These are phyloP conservation scores for Boletellus deceptivus DNA, from an alignment of 1,284 basidiomycete species.

Conservation along the genomic window DNA sequence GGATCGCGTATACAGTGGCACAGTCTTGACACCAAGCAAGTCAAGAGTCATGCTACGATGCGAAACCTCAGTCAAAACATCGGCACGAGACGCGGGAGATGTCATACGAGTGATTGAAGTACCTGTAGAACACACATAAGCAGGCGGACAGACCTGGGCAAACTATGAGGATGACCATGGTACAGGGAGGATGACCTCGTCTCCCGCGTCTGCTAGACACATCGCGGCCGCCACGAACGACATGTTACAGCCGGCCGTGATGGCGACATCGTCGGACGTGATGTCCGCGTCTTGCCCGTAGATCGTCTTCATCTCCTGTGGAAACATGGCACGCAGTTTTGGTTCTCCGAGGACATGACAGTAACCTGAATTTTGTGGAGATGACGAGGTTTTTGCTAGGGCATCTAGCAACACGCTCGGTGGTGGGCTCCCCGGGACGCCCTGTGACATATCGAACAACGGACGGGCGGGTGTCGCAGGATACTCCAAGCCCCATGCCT, in stretches of 20 bases:
- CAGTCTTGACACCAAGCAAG: constrained; percentile 60
- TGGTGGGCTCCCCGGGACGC: constrained; percentile 69
- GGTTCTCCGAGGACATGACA: constrained; percentile 66
- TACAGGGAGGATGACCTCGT: constrained; percentile 76
- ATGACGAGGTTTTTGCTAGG: constrained; percentile 46
- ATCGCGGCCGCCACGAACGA: constrained; percentile 67
- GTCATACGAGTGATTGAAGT: constrained; percentile 73
- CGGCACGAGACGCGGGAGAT: constrained; percentile 5
- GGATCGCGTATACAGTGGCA: constrained; percentile 60
- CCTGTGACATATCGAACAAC: constrained; percentile 77
- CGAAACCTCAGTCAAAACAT: constrained; percentile 5
- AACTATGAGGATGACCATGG: constrained; percentile 56
- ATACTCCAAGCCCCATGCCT: constrained; percentile 62
- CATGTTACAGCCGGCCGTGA: constrained; percentile 71
- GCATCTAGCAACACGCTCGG: constrained; percentile 51
- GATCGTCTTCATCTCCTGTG: constrained; percentile 59
- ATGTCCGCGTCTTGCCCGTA: constrained; percentile 58
- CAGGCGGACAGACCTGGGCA: constrained; percentile 1
- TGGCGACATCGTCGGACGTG: constrained; percentile 51
- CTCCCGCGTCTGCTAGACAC: constrained; percentile 67
- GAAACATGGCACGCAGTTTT: constrained; percentile 55
- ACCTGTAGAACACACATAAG: constrained; percentile 41
- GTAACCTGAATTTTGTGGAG: constrained; percentile 58
- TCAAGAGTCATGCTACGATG: constrained; percentile 65
- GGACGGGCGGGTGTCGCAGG: constrained; percentile 42